Percentiles rank a stretch among this genome's conserved stretches.
phyloP scores from a whole-genome alignment of 345 rosid species.

The Linum tenue region DNA sequence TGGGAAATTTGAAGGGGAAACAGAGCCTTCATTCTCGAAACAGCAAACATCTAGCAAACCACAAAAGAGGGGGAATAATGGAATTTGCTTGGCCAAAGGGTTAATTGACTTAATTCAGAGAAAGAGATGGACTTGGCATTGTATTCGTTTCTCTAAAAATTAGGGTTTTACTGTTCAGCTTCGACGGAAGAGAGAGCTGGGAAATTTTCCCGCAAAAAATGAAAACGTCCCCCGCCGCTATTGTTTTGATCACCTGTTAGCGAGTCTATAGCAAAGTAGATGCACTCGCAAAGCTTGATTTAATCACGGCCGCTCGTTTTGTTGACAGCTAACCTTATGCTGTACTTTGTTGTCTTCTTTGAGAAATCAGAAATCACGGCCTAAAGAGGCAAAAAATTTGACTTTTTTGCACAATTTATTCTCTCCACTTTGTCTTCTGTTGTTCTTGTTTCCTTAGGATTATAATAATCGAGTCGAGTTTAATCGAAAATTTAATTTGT shows the following conservation, averaged over 20 bases:
- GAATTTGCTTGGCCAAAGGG: no score
- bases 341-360: no score
- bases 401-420: no score
- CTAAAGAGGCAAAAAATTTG: no score
- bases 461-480: no score
- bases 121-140: neutral
- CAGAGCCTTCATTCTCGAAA: constrained; percentile 43
- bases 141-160: neutral
- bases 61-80: neutral
- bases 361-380: no score
- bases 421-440: no score
- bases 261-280: neutral
- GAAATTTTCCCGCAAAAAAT: neutral
- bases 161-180: neutral
- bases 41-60: constrained; percentile 19
- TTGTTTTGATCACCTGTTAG: neutral
- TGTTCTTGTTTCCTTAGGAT: no score
- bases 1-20: constrained; percentile 16
- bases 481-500: no score
- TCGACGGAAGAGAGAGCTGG: neutral
- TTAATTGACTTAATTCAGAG: no score
- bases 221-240: neutral
- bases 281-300: neutral
- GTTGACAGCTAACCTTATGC: neutral
- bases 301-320: neutral